Base-by-base conservation (phyloP, 768 basidiomycete species). In the Podaxis carcinomalis region DNA sequence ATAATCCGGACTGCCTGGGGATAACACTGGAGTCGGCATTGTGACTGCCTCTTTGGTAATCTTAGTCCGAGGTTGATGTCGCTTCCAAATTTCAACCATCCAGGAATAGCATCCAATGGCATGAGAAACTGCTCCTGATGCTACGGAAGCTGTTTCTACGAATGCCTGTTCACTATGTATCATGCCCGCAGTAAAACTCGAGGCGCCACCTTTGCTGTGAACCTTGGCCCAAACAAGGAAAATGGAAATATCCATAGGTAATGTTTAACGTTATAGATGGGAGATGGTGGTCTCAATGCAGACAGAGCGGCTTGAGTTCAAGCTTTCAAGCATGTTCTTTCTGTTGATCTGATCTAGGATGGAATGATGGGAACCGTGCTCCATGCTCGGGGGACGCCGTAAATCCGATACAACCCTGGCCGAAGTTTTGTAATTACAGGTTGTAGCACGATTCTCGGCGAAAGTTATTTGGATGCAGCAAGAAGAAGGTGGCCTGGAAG, bases 301-400 rank as follows among this genome's bases (percentile, higher is more conserved):
- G 57, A 16, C 44, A 58, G 47, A 50, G 49, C 49, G 36, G 57
- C 19, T 19, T 19, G 9, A 44, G 16, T 44, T 44, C 19, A 19
- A 44, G 6, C 32, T 32, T 44, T 44, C n/a, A 16, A 44, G 42
- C 42, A 6, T 44, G 42, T 46, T 46, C 40, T 28, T 49, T 55
- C 44, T 27, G 35, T 32, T 60, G 59, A 61, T 61, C 59, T 61
- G 59, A 61, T 61, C 59, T 61, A 44, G 59, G 32, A 27, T 47
- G 52, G 13, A 57, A 53, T 53, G 51, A 60, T 52, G 51, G 7
- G 39, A 21, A 52, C 21, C 3, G 19, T 4, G 16, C 28, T 49
- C 44, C 53, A 37, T 49, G 23, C 52, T 37, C 46, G 27, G 37
- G 57, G 28, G 44, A 37, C 35, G 23, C 16, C 16, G n/a, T 23